These are phyloP conservation scores for Sodiomyces alkalinus DNA, from an alignment of 2,329 filamentous ascomycete genomes.

Conservation along the genomic window DNA sequence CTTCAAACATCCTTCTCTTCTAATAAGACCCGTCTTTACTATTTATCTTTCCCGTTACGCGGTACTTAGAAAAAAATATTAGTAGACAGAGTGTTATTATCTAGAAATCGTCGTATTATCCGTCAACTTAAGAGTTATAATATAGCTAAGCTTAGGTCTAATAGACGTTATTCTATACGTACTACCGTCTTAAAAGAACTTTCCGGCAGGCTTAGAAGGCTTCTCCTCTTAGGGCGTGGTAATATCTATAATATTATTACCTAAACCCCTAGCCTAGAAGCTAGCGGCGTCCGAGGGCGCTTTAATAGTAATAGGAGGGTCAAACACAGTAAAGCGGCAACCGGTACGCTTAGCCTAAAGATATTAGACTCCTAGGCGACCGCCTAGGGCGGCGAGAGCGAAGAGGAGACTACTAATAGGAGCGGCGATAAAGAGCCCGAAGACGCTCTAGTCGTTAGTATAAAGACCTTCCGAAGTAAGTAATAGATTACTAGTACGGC, in stretches of 20 bases:
- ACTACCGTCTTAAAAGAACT: slow-evolving; percentile 42
- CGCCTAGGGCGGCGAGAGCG: slow-evolving; percentile 45
- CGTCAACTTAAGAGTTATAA: too few species aligned
- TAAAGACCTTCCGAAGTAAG: slow-evolving; percentile 62
- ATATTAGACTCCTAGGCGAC: slow-evolving; percentile 46
- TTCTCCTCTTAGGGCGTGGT: slow-evolving; percentile 17
- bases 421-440: slow-evolving; percentile 70
- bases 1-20: too few species aligned
- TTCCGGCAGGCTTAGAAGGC: slow-evolving; percentile 26
- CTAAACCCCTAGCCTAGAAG: slow-evolving; percentile 9
- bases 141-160: too few species aligned
- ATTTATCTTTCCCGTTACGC: too few species aligned
- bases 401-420: slow-evolving; percentile 62
- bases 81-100: too few species aligned
- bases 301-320: slow-evolving; percentile 27
- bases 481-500: slow-evolving; percentile 50
- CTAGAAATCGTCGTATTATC: too few species aligned
- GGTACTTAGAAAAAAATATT: too few species aligned
- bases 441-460: slow-evolving; percentile 63
- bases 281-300: slow-evolving; percentile 1
- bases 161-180: too few species aligned
- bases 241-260: slow-evolving; percentile 12
- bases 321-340: slow-evolving; percentile 50
- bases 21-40: too few species aligned
- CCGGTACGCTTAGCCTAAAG: slow-evolving; percentile 40